Conservation (phyloP, 106 monocot species). For the Acorus calamus region DNA sequence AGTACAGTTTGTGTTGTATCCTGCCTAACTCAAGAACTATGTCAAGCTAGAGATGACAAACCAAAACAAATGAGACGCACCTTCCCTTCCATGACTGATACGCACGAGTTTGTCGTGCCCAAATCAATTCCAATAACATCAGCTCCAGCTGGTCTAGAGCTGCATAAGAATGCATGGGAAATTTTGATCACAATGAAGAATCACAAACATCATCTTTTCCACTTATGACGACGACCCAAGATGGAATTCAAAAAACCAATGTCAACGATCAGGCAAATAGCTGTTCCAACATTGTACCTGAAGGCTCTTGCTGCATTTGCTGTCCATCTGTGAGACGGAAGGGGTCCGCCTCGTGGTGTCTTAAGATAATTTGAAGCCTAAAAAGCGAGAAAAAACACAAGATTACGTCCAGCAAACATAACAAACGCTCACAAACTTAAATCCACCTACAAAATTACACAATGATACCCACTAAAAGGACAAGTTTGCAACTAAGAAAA, state of each 20-base stretch:
- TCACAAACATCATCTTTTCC: background rate
- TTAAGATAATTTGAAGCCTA: slow-evolving; percentile 29
- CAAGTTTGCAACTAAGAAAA: too few relatives aligned
- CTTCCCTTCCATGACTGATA: slow-evolving; percentile 86
- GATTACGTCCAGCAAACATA: background rate
- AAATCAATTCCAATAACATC: slow-evolving; percentile 73
- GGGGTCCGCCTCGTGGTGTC: slow-evolving; percentile 6
- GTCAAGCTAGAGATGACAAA: background rate
- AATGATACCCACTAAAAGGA: too few relatives aligned
- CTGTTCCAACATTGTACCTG: slow-evolving; percentile 17
- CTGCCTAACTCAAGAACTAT: too few relatives aligned
- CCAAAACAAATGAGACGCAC: slow-evolving; percentile 8
- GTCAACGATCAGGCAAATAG: too few relatives aligned
- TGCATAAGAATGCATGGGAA: slow-evolving; percentile 1
- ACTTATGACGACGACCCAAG: background rate
- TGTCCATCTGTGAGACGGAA: slow-evolving; percentile 27
- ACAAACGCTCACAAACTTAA: too few relatives aligned
- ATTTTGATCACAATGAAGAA: background rate
- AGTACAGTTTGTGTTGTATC: too few relatives aligned
- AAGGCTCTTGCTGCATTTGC: slow-evolving; percentile 32
- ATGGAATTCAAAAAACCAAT: background rate
- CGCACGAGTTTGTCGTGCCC: slow-evolving; percentile 86
- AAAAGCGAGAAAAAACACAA: background rate
- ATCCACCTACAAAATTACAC: too few relatives aligned
- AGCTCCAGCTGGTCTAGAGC: slow-evolving; percentile 45